Conservation (phyloP, 2,329 filamentous ascomycete species). For the Tothia fuscella region DNA sequence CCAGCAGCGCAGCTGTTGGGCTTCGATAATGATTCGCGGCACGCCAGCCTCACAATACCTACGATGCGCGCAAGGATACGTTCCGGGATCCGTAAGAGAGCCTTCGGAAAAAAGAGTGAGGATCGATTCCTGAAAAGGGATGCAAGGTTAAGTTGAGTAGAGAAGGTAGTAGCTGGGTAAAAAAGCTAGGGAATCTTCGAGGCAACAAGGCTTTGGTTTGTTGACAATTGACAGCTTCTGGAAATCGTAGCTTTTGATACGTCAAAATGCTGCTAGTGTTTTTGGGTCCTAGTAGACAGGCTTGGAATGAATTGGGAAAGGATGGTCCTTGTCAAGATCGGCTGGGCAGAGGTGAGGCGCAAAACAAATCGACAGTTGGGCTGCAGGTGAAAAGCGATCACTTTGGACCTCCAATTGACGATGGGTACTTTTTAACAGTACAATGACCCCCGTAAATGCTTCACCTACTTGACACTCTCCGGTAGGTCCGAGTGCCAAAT, state of each 20-base stretch:
- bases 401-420: too few relatives aligned
- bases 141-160: neutral
- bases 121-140: conserved; percentile 2
- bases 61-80: conserved; percentile 5
- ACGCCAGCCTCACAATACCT: conserved; percentile 6
- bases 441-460: too few relatives aligned
- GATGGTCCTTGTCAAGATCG: conserved; percentile 4
- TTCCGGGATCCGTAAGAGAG: conserved; percentile 5
- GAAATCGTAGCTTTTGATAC: conserved; percentile 5
- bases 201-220: neutral
- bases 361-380: conserved; percentile 3
- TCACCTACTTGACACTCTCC: conserved; percentile 4
- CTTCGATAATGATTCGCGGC: neutral
- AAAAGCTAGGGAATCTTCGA: conserved; percentile 1
- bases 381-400: too few relatives aligned
- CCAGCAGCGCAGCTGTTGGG: too few relatives aligned
- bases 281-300: conserved; percentile 2
- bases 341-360: conserved; percentile 7
- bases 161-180: neutral
- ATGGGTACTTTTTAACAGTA: too few relatives aligned
- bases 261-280: too few relatives aligned
- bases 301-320: conserved; percentile 7
- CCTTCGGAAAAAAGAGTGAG: neutral
- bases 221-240: conserved; percentile 1
- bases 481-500: conserved; percentile 14